phyloP scores from a whole-genome alignment of 2,329 filamentous ascomycete species.

The Alternaria longipes region DNA sequence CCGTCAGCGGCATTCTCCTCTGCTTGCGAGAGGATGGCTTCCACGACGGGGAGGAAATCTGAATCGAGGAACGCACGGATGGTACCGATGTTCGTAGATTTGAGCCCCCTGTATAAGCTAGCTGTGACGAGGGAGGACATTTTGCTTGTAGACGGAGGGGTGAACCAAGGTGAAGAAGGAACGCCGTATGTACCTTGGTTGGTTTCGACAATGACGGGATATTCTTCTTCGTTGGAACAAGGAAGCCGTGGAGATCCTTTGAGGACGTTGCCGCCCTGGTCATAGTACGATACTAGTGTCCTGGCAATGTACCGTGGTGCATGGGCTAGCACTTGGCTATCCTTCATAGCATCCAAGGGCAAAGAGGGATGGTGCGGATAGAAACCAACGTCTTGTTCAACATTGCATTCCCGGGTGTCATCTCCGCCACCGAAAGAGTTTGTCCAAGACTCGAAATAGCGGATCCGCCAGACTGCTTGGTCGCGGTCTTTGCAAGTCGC shows the following conservation, averaged over 20 bases:
- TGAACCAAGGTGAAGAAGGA: slow-evolving; percentile 27
- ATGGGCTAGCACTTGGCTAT: not conserved
- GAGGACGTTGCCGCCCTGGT: slow-evolving; percentile 27
- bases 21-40: slow-evolving; percentile 27
- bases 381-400: slow-evolving; percentile 12
- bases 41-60: slow-evolving; percentile 7
- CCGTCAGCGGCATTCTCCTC: slow-evolving; percentile 20
- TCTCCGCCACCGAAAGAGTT: slow-evolving; percentile 13
- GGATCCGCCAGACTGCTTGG: slow-evolving; percentile 25
- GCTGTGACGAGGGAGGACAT: slow-evolving; percentile 28
- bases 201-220: slow-evolving; percentile 30
- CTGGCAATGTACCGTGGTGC: slow-evolving; percentile 28
- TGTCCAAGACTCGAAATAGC: slow-evolving; percentile 28
- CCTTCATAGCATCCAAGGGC: not conserved
- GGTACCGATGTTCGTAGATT: not conserved
- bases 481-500: slow-evolving; percentile 20
- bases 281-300: slow-evolving; percentile 34
- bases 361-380: slow-evolving; percentile 23
- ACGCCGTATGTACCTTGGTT: slow-evolving; percentile 26
- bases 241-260: slow-evolving; percentile 23
- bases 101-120: slow-evolving; percentile 25
- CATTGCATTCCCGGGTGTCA: not conserved
- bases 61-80: not conserved
- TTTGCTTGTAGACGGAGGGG: slow-evolving; percentile 20
- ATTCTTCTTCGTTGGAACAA: slow-evolving; percentile 13